A percentile compares a stretch with the other conserved stretches of the same genome.
These are phyloP conservation scores for Mucor lusitanicus DNA, from an alignment of 371 early-diverging fungal species.

Conservation along the genomic window DNA sequence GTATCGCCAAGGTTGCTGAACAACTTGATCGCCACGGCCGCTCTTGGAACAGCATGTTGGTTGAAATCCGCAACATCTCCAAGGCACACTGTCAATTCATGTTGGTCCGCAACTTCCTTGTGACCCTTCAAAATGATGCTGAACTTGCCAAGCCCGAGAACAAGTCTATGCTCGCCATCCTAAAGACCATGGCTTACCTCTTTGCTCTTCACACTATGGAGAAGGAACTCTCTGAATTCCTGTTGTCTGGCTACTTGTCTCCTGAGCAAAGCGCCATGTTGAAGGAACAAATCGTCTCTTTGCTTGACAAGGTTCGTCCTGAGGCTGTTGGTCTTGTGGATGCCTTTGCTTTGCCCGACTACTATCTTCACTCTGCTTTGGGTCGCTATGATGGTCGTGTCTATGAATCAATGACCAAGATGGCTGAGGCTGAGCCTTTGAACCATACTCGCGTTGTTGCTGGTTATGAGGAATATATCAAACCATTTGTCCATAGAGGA, in stretches of 20 bases:
- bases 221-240: conserved; percentile 66
- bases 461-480: conserved; percentile 59
- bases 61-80: conserved; percentile 63
- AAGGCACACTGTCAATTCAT: conserved; percentile 71
- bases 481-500: conserved; percentile 46
- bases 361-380: conserved; percentile 72
- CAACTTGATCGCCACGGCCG: conserved; percentile 56
- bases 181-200: conserved; percentile 37
- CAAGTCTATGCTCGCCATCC: conserved; percentile 48
- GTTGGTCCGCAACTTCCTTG: conserved; percentile 58
- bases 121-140: conserved; percentile 43
- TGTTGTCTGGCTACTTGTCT: conserved; percentile 50
- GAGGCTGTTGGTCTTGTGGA: conserved; percentile 78
- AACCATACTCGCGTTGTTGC: conserved; percentile 59
- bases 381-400: conserved; percentile 77
- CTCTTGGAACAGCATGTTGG: conserved; percentile 69
- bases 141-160: conserved; percentile 27
- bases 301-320: conserved; percentile 64
- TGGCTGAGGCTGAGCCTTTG: conserved; percentile 74
- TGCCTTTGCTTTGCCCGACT: conserved; percentile 78
- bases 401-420: conserved; percentile 70
- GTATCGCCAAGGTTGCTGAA: conserved; percentile 56
- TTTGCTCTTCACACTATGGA: conserved; percentile 68
- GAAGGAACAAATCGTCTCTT: conserved; percentile 42
- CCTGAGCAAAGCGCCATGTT: conserved; percentile 56